phyloP scores from a whole-genome alignment of 208 protist genomes.

The Trypanosoma caninum region DNA sequence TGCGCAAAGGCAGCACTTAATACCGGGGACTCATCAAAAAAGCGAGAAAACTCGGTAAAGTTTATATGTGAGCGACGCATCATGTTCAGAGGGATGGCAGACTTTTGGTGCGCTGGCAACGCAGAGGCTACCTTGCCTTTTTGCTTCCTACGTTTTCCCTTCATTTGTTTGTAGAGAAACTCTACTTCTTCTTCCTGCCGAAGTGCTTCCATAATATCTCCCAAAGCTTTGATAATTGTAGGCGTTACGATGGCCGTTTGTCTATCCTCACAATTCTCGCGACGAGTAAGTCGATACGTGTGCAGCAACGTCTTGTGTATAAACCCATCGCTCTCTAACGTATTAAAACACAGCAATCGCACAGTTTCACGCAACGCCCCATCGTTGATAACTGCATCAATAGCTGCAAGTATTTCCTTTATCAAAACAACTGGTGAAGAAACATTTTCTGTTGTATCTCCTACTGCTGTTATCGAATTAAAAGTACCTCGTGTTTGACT shows the following conservation, averaged over 20 bases:
- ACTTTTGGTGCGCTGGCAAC: conserved; percentile 52
- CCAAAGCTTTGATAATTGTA: conserved; percentile 61
- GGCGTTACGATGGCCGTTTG: conserved; percentile 32
- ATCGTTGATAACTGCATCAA: conserved; percentile 66
- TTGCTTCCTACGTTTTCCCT: conserved; percentile 30
- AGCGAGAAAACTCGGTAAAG: conserved; percentile 45
- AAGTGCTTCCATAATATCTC: conserved; percentile 53
- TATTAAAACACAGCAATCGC: conserved; percentile 63
- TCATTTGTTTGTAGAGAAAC: conserved; percentile 45
- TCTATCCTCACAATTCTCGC: conserved; percentile 34
- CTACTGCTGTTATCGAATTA: too few relatives aligned
- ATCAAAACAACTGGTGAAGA: conserved; percentile 22
- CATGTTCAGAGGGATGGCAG: conserved; percentile 58
- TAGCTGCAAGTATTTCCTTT: conserved; percentile 52
- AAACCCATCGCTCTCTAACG: conserved; percentile 62
- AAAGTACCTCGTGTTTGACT: too few relatives aligned
- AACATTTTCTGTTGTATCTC: conserved; percentile 2
- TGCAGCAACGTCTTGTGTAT: conserved; percentile 66
- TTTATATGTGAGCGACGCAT: conserved; percentile 72
- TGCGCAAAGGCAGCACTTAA: conserved; percentile 62
- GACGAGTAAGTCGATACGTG: conserved; percentile 26
- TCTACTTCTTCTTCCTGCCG: conserved; percentile 58
- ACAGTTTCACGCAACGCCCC: conserved; percentile 41
- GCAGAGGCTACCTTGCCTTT: conserved; percentile 24
- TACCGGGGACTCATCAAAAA: conserved; percentile 69